Evolutionary conservation across 2,329 filamentous ascomycete genomes (phyloP).

Genomic region (Xylariomycetidae sp.): DNA sequence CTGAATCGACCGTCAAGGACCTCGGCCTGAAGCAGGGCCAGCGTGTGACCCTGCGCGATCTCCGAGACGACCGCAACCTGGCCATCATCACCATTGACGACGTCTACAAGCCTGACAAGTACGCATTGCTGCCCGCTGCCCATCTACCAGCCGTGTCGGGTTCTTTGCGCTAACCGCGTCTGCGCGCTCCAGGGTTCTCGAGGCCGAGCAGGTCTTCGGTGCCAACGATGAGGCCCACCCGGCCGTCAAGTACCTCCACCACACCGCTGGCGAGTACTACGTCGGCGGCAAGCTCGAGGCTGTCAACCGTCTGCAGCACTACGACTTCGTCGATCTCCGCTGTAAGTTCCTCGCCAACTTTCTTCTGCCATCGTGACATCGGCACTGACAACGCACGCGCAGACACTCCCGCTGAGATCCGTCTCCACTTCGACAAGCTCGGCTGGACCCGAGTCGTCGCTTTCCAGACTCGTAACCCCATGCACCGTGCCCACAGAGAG

Average conservation of each 20-base stretch:
- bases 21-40: slow-evolving; percentile 71
- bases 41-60: slow-evolving; percentile 84
- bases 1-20: slow-evolving; percentile 66
- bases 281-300: slow-evolving; percentile 95
- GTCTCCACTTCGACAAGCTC: slow-evolving; percentile 97
- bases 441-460: slow-evolving; percentile 97
- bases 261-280: slow-evolving; percentile 78
- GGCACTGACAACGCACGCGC: slow-evolving; percentile 9
- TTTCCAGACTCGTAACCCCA: slow-evolving; percentile 98
- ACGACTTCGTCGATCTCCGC: slow-evolving; percentile 95
- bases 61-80: slow-evolving; percentile 91
- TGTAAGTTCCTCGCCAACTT: slow-evolving; percentile 50
- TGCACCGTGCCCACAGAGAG: slow-evolving; percentile 98
- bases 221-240: slow-evolving; percentile 86
- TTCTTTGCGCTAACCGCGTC: slow-evolving; percentile 30
- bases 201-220: slow-evolving; percentile 92
- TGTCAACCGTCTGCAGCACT: slow-evolving; percentile 92
- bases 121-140: slow-evolving; percentile 30
- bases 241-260: slow-evolving; percentile 83
- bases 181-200: slow-evolving; percentile 57
- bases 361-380: neutral
- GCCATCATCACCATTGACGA: slow-evolving; percentile 95
- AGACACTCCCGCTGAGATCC: slow-evolving; percentile 92
- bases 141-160: slow-evolving; percentile 25
- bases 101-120: slow-evolving; percentile 94